These are phyloP conservation scores for Elsinoe necatrix DNA, from an alignment of 2,329 filamentous ascomycete genomes.

Conservation along the genomic window DNA sequence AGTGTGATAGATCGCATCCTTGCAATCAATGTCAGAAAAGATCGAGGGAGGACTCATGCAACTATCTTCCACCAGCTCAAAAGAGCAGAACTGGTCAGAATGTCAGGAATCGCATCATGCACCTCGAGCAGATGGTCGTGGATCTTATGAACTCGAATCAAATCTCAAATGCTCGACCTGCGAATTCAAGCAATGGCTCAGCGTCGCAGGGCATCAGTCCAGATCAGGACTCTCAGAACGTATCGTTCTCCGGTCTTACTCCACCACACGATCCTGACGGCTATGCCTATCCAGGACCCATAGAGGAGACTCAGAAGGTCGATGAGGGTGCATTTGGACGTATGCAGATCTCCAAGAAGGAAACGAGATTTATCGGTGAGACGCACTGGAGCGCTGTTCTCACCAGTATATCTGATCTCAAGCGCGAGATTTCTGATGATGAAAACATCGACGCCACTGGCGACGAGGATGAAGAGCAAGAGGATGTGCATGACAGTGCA, in stretches of 20 bases:
- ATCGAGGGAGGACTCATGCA: conserved; percentile 24
- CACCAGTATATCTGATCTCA: conserved; percentile 45
- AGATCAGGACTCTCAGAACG: neutral
- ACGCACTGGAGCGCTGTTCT: conserved; percentile 77
- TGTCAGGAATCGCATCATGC: conserved; percentile 30
- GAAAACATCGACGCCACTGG: conserved; percentile 21
- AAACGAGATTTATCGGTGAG: conserved; percentile 72
- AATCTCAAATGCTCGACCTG: neutral
- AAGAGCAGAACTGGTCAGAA: conserved; percentile 28
- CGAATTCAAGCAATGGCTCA: neutral
- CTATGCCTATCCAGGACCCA: neutral
- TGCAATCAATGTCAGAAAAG: conserved; percentile 34
- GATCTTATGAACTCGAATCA: conserved; percentile 29
- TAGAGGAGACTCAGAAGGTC: conserved; percentile 25
- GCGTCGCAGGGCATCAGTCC: neutral
- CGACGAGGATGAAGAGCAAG: conserved; percentile 13
- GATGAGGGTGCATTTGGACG: conserved; percentile 63
- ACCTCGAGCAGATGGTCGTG: conserved; percentile 29
- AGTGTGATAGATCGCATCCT: conserved; percentile 29
- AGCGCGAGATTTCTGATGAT: conserved; percentile 26
- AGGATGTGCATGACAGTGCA: conserved; percentile 12
- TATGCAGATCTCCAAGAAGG: conserved; percentile 66
- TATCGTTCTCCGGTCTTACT: conserved; percentile 21
- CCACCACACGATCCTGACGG: conserved; percentile 25
- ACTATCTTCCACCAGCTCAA: conserved; percentile 27